Percentiles rank a stretch among this genome's conserved stretches.
Evolutionary conservation across 768 basidiomycete species (phyloP).

Genomic region (Amanita subjunquillea): DNA sequence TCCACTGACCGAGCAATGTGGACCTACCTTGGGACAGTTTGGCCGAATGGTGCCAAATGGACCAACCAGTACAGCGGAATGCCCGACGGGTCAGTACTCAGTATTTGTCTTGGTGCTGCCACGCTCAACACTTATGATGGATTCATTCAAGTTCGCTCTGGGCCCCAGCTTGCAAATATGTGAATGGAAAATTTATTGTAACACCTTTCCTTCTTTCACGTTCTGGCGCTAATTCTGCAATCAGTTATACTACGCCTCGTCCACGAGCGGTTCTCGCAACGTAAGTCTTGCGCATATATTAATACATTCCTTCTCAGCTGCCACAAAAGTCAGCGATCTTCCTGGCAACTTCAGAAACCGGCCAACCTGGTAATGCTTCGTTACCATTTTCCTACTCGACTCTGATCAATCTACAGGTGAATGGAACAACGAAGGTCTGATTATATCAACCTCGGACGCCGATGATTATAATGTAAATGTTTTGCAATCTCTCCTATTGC

Average conservation of each 20-base stretch:
- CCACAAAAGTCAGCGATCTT: conserved; percentile 3
- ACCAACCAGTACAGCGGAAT: conserved; percentile 19
- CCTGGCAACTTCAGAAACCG: conserved; percentile 17
- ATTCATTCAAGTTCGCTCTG: no score
- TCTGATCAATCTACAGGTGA: conserved; percentile 20
- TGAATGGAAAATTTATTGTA: no score
- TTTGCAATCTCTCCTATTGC: not conserved
- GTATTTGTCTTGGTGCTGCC: conserved; percentile 13
- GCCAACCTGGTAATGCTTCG: conserved; percentile 3
- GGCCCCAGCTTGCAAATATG: no score
- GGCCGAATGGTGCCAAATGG: conserved; percentile 33
- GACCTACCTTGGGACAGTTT: conserved; percentile 35
- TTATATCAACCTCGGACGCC: conserved; percentile 28
- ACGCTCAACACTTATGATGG: no score
- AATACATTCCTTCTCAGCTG: no score
- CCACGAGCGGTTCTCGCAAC: conserved; percentile 29
- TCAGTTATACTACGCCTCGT: conserved; percentile 18
- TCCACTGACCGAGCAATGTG: conserved; percentile 30
- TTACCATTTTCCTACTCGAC: not conserved
- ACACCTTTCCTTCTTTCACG: no score
- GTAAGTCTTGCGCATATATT: no score
- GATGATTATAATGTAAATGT: conserved; percentile 29
- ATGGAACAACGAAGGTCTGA: conserved; percentile 33
- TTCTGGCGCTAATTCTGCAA: conserved; percentile 19
- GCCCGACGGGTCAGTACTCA: conserved; percentile 17